Base-by-base conservation (phyloP, 2,329 filamentous ascomycete genomes). In the Juglanconis juglandina region DNA sequence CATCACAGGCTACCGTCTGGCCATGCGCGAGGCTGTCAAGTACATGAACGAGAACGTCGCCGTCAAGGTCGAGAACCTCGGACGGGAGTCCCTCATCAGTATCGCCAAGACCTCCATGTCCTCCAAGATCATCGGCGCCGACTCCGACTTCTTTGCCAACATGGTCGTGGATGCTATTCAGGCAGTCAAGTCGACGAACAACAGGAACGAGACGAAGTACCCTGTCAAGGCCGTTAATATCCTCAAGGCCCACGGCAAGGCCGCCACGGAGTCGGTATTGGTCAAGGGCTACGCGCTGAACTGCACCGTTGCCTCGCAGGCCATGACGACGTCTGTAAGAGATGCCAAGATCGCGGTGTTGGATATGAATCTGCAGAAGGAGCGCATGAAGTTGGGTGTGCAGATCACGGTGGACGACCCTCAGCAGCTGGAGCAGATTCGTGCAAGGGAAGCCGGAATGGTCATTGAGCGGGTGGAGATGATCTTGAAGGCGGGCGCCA, bases 41-140 rank as follows among this genome's bases (percentile, higher is more conserved):
- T 99, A 97, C 79, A 96, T 99, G 89, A 94, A 92, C 78, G 95
- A 99, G 77, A 96, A 98, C 75, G 89, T 99, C 75, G 94, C 91
- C 81, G 91, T 92, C 70, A 96, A 96, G 79, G 94, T 98, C 60
- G 94, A 98, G 71, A 87, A 89, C 63, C 85, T 99, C 58, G 93
- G 92, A 62, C 88, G 91, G 63, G 95, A 98, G 65, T 95, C 91
- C 62, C 85, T 99, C 67, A 76, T 98, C 71, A 97, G 87, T 78
- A 97, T 99, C 73, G 95, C 95, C 64, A 98, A 94, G 81, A 99
- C 95, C 24, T 97, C 93, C 71, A 99, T 99, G 94, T 97, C 93
- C 56, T 96, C 91, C 82, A 99, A 99, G 81, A 96, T 99, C 72
- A 98, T 99, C 73, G 95, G 95, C 60, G 81, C 90, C 59, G 95